A percentile compares a stretch with the other conserved stretches of the same genome.
Conservation (phyloP, 225 moss, liverwort and hornwort species). For the Sphagnum contortum region DNA sequence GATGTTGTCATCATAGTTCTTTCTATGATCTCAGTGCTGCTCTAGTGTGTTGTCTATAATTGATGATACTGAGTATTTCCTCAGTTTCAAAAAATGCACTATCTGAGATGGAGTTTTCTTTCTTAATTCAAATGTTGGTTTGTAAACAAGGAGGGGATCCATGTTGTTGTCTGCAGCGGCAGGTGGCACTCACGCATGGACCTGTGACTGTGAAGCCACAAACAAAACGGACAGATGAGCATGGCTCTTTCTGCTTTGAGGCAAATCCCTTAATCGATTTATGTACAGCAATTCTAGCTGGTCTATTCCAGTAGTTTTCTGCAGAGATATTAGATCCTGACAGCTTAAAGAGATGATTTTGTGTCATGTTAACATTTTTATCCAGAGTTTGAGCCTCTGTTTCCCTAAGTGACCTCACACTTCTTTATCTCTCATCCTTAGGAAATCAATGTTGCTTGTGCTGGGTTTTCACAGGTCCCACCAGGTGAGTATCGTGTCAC, state of each 20-base stretch:
- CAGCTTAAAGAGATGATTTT: background rate
- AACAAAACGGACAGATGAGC: constrained; percentile 48
- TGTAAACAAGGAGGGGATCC: no score
- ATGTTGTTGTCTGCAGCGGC: constrained; percentile 37
- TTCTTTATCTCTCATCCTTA: no score
- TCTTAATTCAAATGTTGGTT: no score
- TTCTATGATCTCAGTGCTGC: no score
- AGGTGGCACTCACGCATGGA: constrained; percentile 58
- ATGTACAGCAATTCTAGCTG: no score
- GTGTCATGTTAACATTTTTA: background rate
- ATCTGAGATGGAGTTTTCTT: no score
- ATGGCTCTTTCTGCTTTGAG: constrained; percentile 65
- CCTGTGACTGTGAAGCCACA: constrained; percentile 52
- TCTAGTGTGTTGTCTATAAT: no score
- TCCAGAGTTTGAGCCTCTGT: background rate
- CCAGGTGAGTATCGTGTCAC: constrained; percentile 63
- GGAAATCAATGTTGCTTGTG: no score
- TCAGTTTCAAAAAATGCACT: no score
- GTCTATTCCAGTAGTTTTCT: background rate
- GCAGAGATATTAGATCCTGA: background rate
- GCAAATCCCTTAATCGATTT: constrained; percentile 8
- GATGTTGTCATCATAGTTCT: no score
- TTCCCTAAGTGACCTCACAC: background rate
- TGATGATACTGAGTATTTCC: no score
- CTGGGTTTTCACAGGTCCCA: constrained; percentile 21